Evolutionary conservation across 2,329 filamentous ascomycete species (phyloP), one percentile per base, ranked within the genome.

Genomic region (Arthrinium phaeospermum): DNA sequence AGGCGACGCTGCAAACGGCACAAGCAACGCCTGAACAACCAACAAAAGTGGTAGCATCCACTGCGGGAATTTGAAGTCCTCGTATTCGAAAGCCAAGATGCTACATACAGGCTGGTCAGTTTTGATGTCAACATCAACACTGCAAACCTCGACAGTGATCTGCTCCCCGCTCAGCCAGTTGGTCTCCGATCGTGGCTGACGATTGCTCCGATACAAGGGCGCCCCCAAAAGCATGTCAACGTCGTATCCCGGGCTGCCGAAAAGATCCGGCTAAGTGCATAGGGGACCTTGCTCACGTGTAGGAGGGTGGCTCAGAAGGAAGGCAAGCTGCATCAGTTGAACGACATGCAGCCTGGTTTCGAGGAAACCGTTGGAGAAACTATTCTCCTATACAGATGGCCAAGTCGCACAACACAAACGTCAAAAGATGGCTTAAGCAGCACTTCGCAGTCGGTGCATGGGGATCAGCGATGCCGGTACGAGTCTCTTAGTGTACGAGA

Each of bases 301-400:
- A 41, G 57, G 34, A n/a, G 57, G 34, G 34, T 64, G 34, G 57
- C 57, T 71, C 71, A 73, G 70, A 69, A 51, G 3, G 14, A 72
- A 49, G 61, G 34, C 70, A 46, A 70, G 68, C 68, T 51, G 34
- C 30, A 41, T 37, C 16, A 22, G 57, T 64, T 64, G 57, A n/a
- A 44, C 67, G 68, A 49, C 34, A 68, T 71, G 72, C 64, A 75
- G 70, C 72, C 73, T 74, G 71, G 71, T 71, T 72, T 71, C 67
- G 71, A 71, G 53, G 74, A 70, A 74, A 73, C 47, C 72, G 71
- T 49, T 73, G 74, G 76, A 70, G 75, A 72, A 75, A 74, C 75
- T 76, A 74, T 74, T 72, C 72, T 75, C 75, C 75, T 77, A 75
- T 73, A 73, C 72, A 76, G 76, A 76, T 76, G 70, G 73, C 75